phyloP scores from a whole-genome alignment of 1,284 basidiomycete genomes.

The Mycosarcoma mackinlayi region DNA sequence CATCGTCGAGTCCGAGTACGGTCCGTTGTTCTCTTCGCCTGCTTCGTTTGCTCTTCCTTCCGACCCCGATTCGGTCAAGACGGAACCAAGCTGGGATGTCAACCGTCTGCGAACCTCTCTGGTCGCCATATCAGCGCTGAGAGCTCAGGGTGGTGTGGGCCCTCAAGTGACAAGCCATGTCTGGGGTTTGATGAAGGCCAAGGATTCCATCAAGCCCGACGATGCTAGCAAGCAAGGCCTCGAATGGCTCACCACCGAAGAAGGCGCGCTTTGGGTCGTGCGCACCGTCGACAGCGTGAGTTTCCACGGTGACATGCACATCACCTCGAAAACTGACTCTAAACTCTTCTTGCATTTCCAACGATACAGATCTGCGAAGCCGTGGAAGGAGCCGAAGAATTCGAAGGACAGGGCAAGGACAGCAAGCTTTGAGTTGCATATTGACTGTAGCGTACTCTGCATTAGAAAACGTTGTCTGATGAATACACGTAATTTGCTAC shows the following conservation, averaged over 20 bases:
- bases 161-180: conserved; percentile 92
- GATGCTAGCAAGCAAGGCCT: conserved; percentile 73
- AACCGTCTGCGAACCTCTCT: conserved; percentile 87
- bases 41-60: conserved; percentile 71
- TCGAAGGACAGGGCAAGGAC: conserved; percentile 34
- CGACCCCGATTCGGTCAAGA: conserved; percentile 54
- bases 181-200: conserved; percentile 88
- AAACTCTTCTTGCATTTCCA: background rate
- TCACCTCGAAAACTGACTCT: background rate
- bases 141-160: conserved; percentile 85
- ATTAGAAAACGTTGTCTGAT: no score
- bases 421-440: conserved; percentile 35
- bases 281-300: conserved; percentile 77
- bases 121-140: conserved; percentile 88
- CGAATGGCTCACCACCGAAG: conserved; percentile 84
- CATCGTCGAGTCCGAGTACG: conserved; percentile 90
- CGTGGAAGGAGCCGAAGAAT: conserved; percentile 57
- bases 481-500: background rate
- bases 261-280: conserved; percentile 91
- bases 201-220: conserved; percentile 65
- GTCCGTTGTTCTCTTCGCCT: conserved; percentile 79
- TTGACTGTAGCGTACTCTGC: background rate
- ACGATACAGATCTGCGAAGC: conserved; percentile 47
- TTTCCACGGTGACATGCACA: background rate
- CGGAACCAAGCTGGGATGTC: conserved; percentile 72